A percentile compares a stretch with the other conserved stretches of the same genome.
Evolutionary conservation across 2,329 filamentous ascomycete genomes (phyloP).

Genomic region (Tolypocladium paradoxum): DNA sequence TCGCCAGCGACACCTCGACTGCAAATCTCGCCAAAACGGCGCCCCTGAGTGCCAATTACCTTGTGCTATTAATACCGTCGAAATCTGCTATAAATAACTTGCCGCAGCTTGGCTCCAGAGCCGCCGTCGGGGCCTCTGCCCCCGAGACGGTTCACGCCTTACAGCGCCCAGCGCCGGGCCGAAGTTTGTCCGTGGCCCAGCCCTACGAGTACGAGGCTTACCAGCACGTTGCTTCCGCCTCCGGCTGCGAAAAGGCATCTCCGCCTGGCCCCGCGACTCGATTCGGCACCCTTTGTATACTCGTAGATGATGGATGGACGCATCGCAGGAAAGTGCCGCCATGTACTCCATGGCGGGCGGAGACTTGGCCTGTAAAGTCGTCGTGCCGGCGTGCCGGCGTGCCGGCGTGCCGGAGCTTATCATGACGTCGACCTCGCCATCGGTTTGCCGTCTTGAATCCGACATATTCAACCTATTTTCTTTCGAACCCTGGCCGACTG

Average conservation of each 20-base stretch:
- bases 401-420: background rate
- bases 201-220: background rate
- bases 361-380: background rate
- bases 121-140: background rate
- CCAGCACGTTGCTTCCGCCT: constrained; percentile 9
- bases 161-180: too few species aligned
- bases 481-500: background rate
- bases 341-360: too few species aligned
- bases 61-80: too few species aligned
- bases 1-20: too few species aligned
- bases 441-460: background rate
- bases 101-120: background rate
- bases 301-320: background rate
- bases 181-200: background rate
- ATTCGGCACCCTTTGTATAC: background rate
- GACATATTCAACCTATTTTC: background rate
- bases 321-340: too few species aligned
- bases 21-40: background rate
- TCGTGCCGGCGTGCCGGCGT: background rate
- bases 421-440: background rate
- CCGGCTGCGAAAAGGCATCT: background rate
- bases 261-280: background rate
- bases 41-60: too few species aligned
- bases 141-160: too few species aligned
- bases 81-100: background rate